A percentile compares a stretch with the other conserved stretches of the same genome.
These are phyloP conservation scores for Maudiozyma bulderi DNA, from an alignment of 805 yeast genomes.

Conservation along the genomic window DNA sequence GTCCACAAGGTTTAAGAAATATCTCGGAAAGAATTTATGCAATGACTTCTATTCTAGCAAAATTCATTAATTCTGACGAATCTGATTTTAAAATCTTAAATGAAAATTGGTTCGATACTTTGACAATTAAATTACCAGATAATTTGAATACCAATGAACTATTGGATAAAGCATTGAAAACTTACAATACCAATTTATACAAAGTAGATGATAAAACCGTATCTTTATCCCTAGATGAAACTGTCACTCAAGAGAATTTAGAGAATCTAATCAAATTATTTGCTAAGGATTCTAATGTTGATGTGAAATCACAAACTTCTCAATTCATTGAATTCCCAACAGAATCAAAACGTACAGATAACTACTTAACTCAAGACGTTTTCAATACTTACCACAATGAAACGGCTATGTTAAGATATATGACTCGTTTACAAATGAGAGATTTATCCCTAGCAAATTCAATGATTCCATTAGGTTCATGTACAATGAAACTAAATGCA, in stretches of 20 bases:
- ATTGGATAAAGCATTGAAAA: conserved; percentile 38
- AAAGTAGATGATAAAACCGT: conserved; percentile 52
- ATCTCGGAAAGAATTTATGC: conserved; percentile 75
- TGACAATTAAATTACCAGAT: conserved; percentile 46
- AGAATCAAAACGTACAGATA: conserved; percentile 45
- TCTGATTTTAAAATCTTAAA: conserved; percentile 35
- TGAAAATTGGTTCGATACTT: conserved; percentile 74
- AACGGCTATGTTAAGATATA: conserved; percentile 86
- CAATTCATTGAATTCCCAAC: conserved; percentile 42
- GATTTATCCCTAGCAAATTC: conserved; percentile 91
- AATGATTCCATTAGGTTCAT: conserved; percentile 95
- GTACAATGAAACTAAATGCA: conserved; percentile 95
- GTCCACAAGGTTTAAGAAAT: conserved; percentile 71
- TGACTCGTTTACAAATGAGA: conserved; percentile 73
- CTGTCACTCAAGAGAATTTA: conserved; percentile 59
- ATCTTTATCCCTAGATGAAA: conserved; percentile 85
- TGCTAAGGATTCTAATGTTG: conserved; percentile 16
- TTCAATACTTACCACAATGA: conserved; percentile 87
- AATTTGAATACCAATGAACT: conserved; percentile 47
- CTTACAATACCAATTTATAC: conserved; percentile 67
- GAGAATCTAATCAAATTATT: conserved; percentile 49
- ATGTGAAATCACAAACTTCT: conserved; percentile 5
- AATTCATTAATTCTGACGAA: conserved; percentile 34
- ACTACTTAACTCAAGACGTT: conserved; percentile 59
- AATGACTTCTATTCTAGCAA: conserved; percentile 62